Evolutionary conservation across 495 filamentous ascomycete genomes (phyloP).

Genomic region (Wilcoxina mikolae): DNA sequence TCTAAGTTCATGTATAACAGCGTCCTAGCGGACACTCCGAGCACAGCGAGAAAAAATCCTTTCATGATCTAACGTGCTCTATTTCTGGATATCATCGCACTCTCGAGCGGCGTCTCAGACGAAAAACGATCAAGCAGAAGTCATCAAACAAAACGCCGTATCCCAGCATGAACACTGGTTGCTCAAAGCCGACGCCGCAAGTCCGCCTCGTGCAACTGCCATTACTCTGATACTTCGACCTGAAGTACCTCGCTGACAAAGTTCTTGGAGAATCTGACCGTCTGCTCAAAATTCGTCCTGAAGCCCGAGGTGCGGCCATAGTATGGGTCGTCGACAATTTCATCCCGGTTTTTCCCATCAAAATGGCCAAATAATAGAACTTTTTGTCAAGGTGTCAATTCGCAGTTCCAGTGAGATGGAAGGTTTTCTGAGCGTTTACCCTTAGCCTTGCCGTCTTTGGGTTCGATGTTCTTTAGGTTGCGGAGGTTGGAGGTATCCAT

Average conservation of each 20-base stretch:
- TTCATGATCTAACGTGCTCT: too few relatives aligned
- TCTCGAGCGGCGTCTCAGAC: too few relatives aligned
- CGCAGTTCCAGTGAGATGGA: conserved; percentile 22
- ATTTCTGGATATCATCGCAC: too few relatives aligned
- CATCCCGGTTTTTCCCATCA: conserved; percentile 47
- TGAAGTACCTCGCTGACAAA: conserved; percentile 40
- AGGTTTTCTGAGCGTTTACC: conserved; percentile 19
- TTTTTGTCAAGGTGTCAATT: background rate
- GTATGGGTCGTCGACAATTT: conserved; percentile 80
- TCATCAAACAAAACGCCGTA: too few relatives aligned
- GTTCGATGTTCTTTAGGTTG: conserved; percentile 48
- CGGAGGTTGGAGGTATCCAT: conserved; percentile 80
- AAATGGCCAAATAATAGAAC: conserved; percentile 80
- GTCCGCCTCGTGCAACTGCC: too few relatives aligned
- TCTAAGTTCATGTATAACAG: too few relatives aligned
- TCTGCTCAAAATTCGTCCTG: conserved; percentile 72
- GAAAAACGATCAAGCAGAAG: too few relatives aligned
- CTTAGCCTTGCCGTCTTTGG: conserved; percentile 37
- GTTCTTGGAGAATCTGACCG: conserved; percentile 59
- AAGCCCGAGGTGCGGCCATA: conserved; percentile 77
- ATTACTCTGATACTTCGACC: conserved; percentile 10
- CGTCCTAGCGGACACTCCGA: too few relatives aligned
- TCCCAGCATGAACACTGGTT: too few relatives aligned
- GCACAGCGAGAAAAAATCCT: too few relatives aligned
- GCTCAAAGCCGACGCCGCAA: too few relatives aligned